Evolutionary conservation across 2,329 filamentous ascomycete genomes (phyloP), one percentile per base, ranked within the genome.

Genomic region (Incumbomyces lentus): DNA sequence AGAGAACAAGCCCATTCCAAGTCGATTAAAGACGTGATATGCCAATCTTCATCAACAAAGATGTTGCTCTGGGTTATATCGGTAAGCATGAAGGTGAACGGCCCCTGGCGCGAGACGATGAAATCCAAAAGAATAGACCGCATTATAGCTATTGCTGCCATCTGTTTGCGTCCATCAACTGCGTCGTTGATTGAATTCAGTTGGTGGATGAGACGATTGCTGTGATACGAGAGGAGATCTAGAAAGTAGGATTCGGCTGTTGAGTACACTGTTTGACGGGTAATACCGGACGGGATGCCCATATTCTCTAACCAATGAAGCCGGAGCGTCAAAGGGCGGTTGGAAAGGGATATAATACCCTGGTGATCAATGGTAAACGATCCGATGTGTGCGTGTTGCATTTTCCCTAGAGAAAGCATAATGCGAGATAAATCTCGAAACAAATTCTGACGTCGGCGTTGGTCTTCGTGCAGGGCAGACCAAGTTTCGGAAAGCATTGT

Each of bases 51-150:
- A 39, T 60, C 54, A 14, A 61, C 56, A 37, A 59, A 53, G 14
- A 62, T 59, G 29, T 62, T 62, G 46, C 62, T 64, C 39, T 56
- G 57, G 46, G 69, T 62, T 13, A 70, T 54, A 49, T 70, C 67
- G 8, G 64, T 67, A 12, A 70, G 58, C 2, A 44, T 57, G 29
- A 63, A 56, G 29, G 61, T 49, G 49, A 66, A 69, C 1, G 63
- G 63, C 1, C 64, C 64, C 19, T 58, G 47, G 12, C 60, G 56
- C 17, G 60, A 52, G 48, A 49, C 51, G 17, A 51, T 55, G 57
- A 49, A 64, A 43, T 52, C 61, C 50, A 40, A 56, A 35, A 49
- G 44, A 36, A 53, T 55, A 6, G 54, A 61, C 58, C 39, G 58
- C 58, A 49, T 59, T 52, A 47, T 63, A 56, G 47, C 57, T 53